These are phyloP conservation scores for Trypanosomatidae sp. DNA, from an alignment of 208 protist species.

Conservation along the genomic window DNA sequence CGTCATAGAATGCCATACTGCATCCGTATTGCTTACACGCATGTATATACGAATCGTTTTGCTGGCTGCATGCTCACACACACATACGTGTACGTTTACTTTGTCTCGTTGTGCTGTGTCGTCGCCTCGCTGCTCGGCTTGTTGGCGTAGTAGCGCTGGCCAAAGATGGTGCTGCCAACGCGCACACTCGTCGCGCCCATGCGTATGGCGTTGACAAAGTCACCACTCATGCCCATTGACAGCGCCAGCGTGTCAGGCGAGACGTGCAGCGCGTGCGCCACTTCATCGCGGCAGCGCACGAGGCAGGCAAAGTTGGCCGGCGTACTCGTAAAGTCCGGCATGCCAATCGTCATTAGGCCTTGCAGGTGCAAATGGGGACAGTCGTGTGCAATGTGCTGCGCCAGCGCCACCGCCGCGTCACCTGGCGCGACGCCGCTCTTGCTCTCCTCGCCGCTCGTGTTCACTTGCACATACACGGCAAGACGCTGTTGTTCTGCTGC, in stretches of 20 bases:
- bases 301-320: conserved; percentile 85
- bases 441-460: conserved; percentile 89
- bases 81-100: neutral
- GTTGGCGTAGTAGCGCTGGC: conserved; percentile 67
- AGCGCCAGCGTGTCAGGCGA: conserved; percentile 50
- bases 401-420: conserved; percentile 50
- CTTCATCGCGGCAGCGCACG: conserved; percentile 27
- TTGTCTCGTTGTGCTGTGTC: neutral
- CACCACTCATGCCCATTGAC: conserved; percentile 96
- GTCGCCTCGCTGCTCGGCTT: conserved; percentile 9
- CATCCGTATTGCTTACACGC: too few relatives aligned
- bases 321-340: conserved; percentile 59
- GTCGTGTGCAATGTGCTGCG: conserved; percentile 38
- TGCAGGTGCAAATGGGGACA: conserved; percentile 72
- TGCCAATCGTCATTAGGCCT: conserved; percentile 97
- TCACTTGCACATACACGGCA: conserved; percentile 90
- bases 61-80: too few relatives aligned
- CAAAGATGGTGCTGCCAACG: conserved; percentile 93
- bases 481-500: too few relatives aligned
- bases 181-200: conserved; percentile 91
- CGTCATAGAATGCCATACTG: too few relatives aligned
- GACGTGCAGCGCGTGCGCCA: conserved; percentile 42
- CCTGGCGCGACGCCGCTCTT: conserved; percentile 84
- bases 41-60: too few relatives aligned
- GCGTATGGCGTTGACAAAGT: conserved; percentile 91